Conservation (phyloP, 352 stramenopile genomes). For the Pythium biforme region DNA sequence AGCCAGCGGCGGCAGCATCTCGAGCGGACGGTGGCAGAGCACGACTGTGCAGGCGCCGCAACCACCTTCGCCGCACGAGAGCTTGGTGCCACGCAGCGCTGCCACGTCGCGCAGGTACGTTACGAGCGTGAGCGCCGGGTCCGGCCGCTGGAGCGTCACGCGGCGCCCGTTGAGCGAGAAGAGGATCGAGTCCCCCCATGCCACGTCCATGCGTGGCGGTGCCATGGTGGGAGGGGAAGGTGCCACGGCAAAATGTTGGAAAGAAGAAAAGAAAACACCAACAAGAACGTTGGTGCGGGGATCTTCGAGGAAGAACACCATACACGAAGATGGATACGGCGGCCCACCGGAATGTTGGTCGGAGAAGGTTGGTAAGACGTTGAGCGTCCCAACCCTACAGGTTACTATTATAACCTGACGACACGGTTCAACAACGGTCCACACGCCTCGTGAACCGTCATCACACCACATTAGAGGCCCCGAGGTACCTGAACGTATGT, state of each 20-base stretch:
- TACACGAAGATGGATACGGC: constrained; percentile 11
- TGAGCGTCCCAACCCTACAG: too few relatives aligned
- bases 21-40: constrained; percentile 26
- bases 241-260: neutral
- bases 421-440: constrained; percentile 5
- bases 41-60: constrained; percentile 40
- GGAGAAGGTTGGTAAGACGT: neutral
- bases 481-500: neutral
- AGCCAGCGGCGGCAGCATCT: constrained; percentile 4
- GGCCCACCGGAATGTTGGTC: constrained; percentile 23
- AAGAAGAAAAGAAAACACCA: neutral
- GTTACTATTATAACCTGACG: too few relatives aligned
- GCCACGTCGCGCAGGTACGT: constrained; percentile 61
- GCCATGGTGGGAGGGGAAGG: constrained; percentile 4
- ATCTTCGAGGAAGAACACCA: neutral
- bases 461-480: too few relatives aligned
- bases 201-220: constrained; percentile 18
- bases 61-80: constrained; percentile 40
- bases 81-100: constrained; percentile 71
- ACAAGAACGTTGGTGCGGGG: neutral
- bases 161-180: constrained; percentile 27
- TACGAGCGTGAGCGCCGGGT: constrained; percentile 42
- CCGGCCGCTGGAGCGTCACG: constrained; percentile 17
- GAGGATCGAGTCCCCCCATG: constrained; percentile 16
- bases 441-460: neutral